Base-by-base conservation (phyloP, 2,329 filamentous ascomycete genomes). In the Trichophyton verrucosum region DNA sequence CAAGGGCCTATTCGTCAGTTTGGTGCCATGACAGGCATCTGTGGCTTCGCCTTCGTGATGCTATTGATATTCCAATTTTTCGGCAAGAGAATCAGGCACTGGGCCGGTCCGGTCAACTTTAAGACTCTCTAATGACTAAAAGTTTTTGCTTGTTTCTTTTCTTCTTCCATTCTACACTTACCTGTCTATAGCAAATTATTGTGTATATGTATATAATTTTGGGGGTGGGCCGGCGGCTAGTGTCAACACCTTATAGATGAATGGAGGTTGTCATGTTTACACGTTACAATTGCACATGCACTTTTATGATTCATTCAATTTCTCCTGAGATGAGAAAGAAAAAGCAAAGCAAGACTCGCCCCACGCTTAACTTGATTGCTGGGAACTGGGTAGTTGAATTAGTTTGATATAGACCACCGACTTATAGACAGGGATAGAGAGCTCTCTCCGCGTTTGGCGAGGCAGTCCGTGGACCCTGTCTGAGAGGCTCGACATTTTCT, bases 1-100 rank as follows among this genome's bases (percentile, higher is more conserved):
- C 67, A 75, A 61, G 79, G 79, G 0, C 73, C 78, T 1, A 73
- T 74, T 60, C 65, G 68, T 20, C 78, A 75, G 66, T 76, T 81
- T 56, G 78, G 78, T 1, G 77, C 77, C 17, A 78, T 80, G 70
- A 75, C 72, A 1, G 78, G 71, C 1, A 72, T 80, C 56, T 73
- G 70, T n/a, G 69, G 62, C 0, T 67, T 62, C 30, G 73, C 72
- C 0, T 76, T 74, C 61, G 59, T 74, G 17, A 66, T 77, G 13
- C 64, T 76, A 15, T 4, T 76, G 7, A 24, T 68, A 1, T 60
- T 77, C 60, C 71, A 74, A 65, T 56, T 69, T 58, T 73, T 68
- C 60, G 75, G 76, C 6, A 77, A 74, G 70, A 65, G 61, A 9
- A 57, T 77, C 65, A 67, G 75, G 58, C 65, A 66, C 38, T 73